Conservation (phyloP, 768 basidiomycete species). For the Russula foetens region DNA sequence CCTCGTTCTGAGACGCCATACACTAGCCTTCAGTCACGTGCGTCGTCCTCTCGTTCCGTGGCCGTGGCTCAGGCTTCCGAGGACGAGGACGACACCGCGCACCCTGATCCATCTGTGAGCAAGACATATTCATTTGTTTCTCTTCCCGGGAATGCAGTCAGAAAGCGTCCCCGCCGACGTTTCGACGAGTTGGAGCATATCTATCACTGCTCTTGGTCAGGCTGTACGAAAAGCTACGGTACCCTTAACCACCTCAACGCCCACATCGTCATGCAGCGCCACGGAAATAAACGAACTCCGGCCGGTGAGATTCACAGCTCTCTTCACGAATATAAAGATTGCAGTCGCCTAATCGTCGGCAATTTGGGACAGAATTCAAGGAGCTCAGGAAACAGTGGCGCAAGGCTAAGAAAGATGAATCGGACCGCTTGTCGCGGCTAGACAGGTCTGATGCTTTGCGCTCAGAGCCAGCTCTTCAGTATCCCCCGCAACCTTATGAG, state of each 20-base stretch:
- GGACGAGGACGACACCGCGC: slow-evolving; percentile 18
- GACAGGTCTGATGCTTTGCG: slow-evolving; percentile 8
- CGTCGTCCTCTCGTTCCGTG: slow-evolving; percentile 9
- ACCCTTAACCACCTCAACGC: slow-evolving; percentile 97
- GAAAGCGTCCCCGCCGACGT: slow-evolving; percentile 75
- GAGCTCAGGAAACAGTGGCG: slow-evolving; percentile 96
- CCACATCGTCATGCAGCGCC: slow-evolving; percentile 97
- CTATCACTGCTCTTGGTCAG: slow-evolving; percentile 65
- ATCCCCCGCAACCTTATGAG: slow-evolving; percentile 4
- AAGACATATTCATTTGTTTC: slow-evolving; percentile 82
- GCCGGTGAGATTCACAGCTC: slow-evolving; percentile 52
- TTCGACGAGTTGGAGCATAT: slow-evolving; percentile 95
- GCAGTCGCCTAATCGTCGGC: slow-evolving; percentile 15
- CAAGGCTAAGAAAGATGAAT: slow-evolving; percentile 76
- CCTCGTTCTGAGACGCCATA: slow-evolving; percentile 4
- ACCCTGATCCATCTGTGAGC: slow-evolving; percentile 19
- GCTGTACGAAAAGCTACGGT: slow-evolving; percentile 76
- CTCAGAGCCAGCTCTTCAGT: not conserved
- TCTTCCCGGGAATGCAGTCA: slow-evolving; percentile 71
- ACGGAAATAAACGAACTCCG: slow-evolving; percentile 84
- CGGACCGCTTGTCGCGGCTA: slow-evolving; percentile 7
- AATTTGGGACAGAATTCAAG: slow-evolving; percentile 76
- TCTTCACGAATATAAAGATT: not conserved
- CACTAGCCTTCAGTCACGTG: slow-evolving; percentile 7
- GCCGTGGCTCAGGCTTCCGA: slow-evolving; percentile 21